Percentiles rank a stretch among this genome's conserved stretches.
Conservation (phyloP, 2,329 filamentous ascomycete genomes). For the Colletotrichum aenigma region DNA sequence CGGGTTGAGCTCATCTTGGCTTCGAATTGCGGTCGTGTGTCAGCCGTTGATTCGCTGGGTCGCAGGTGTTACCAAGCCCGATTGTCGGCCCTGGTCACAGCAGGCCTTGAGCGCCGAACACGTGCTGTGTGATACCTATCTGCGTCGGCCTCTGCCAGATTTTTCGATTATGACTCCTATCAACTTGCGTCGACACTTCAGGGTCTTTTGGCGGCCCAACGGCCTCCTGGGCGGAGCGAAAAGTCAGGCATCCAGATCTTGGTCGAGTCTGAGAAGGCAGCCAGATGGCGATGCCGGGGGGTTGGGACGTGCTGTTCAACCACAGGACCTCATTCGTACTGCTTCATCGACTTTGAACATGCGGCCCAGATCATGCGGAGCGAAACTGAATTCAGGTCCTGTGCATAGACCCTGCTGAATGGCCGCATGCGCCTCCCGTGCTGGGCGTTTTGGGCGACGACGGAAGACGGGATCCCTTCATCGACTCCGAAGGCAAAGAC, state of each 20-base stretch:
- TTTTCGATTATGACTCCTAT: background rate
- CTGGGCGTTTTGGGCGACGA: background rate
- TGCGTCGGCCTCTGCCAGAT: background rate
- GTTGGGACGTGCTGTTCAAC: background rate
- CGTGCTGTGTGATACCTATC: background rate
- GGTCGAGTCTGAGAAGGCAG: constrained; percentile 1
- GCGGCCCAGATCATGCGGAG: constrained; percentile 3
- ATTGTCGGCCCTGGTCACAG: constrained; percentile 1
- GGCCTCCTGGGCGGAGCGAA: background rate
- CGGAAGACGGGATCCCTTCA: background rate
- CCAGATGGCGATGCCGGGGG: background rate
- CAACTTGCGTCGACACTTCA: background rate
- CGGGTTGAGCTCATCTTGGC: constrained; percentile 5
- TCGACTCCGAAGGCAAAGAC: background rate
- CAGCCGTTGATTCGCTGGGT: constrained; percentile 18
- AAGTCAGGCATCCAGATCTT: constrained; percentile 12
- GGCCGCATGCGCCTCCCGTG: background rate
- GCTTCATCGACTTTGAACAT: background rate
- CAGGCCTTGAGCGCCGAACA: background rate
- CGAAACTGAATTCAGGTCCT: background rate
- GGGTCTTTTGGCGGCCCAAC: constrained; percentile 16
- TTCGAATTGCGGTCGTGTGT: constrained; percentile 12
- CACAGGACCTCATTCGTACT: background rate
- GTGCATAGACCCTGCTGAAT: background rate
- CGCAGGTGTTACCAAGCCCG: constrained; percentile 8